phyloP scores from a whole-genome alignment of 306 rosid genomes.

The Ochetophila trinervis region DNA sequence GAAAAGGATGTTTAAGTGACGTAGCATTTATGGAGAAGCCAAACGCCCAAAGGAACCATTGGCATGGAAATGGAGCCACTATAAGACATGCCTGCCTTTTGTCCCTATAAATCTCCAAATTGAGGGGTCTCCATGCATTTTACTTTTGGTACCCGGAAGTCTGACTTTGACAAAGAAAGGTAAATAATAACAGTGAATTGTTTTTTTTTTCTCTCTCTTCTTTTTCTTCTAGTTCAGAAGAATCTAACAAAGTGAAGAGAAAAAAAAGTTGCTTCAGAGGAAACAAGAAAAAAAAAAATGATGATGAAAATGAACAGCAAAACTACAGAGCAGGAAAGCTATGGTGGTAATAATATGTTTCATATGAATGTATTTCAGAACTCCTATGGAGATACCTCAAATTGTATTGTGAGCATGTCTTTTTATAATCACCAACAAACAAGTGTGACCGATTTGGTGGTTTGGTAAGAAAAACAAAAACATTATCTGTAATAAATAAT shows the following conservation, averaged over 20 bases:
- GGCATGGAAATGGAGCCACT: slow-evolving; percentile 25
- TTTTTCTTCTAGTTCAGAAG: neutral
- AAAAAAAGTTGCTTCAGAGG: neutral
- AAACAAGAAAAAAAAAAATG: too few relatives aligned
- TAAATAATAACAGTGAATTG: slow-evolving; percentile 4
- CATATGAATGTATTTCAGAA: neutral
- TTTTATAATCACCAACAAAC: slow-evolving; percentile 10
- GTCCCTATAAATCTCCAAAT: slow-evolving; percentile 26
- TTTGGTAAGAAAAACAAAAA: neutral
- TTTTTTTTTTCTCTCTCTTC: slow-evolving; percentile 1
- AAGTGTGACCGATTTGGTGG: neutral
- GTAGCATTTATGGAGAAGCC: slow-evolving; percentile 29
- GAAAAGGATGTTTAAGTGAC: slow-evolving; percentile 4
- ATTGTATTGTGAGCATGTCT: neutral
- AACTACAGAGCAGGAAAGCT: too few relatives aligned
- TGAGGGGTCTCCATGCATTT: slow-evolving; percentile 35
- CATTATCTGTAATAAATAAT: neutral
- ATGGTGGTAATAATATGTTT: neutral
- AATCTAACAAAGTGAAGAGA: neutral
- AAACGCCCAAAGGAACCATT: slow-evolving; percentile 23
- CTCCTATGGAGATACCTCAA: too few relatives aligned
- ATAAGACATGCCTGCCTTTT: slow-evolving; percentile 33
- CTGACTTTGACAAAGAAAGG: slow-evolving; percentile 35
- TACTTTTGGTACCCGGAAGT: slow-evolving; percentile 28
- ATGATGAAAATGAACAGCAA: too few relatives aligned